Evolutionary conservation across 1,284 basidiomycete species (phyloP), one percentile per base, ranked within the genome.

Genomic region (Agroathelia rolfsii): DNA sequence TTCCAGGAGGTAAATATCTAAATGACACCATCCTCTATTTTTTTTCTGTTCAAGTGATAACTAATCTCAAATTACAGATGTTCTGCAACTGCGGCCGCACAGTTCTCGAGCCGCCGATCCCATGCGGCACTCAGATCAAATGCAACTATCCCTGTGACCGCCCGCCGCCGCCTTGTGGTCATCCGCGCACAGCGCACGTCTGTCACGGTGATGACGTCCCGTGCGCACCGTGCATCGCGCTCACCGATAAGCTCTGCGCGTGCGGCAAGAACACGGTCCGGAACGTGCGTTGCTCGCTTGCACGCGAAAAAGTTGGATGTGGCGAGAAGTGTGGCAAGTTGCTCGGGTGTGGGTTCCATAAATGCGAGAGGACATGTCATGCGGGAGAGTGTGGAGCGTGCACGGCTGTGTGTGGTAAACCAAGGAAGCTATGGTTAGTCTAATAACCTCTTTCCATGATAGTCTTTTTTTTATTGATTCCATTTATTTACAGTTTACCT

Each of bases 1-100:
- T 96, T 92, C 43, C 88, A 93, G 34, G 92, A 95, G 70, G 80
- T 81, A 40, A 27, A 65, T 55, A 5, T n/a, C n/a, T n/a, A n/a
- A n/a, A n/a, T n/a, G n/a, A n/a, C n/a, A n/a, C 26, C 15, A 9
- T n/a, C 16, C 4, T 28, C 29, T 11, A 8, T 28, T 18, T 34
- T 19, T 8, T 23, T 16, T 25, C 25, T 23, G 13, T 9, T 35
- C 17, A 23, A 9, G 13, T n/a, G n/a, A n/a, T 32, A 37, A 27
- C 37, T 41, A 6, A 48, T 23, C 24, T 24, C 25, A 31, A 24
- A 20, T 34, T 38, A 4, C 27, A 85, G 76, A 62, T 90, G 41
- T 56, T 80, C 13, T 95, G 90, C 49, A 58, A 72, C 34, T 95
- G 92, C 51, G 83, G 82, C 0, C 68, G 68, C 22, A 84, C 78